These are phyloP conservation scores for Furculomyces boomerangus DNA, from an alignment of 371 early-diverging fungal genomes.

Conservation along the genomic window DNA sequence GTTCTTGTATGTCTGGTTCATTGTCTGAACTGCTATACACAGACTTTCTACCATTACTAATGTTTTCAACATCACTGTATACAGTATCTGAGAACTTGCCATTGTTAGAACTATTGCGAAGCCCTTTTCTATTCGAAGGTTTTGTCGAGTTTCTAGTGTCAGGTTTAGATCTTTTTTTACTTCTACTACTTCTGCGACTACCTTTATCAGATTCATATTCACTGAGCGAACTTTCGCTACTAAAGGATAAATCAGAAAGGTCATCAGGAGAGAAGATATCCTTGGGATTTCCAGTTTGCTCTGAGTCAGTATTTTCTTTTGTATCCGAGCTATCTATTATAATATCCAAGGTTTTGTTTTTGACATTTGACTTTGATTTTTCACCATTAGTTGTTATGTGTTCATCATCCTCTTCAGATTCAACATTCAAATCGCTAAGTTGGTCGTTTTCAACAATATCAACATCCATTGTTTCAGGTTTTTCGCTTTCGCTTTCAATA, in stretches of 20 bases:
- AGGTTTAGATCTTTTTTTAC: slow-evolving; percentile 4
- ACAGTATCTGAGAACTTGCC: too few species aligned
- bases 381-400: too few species aligned
- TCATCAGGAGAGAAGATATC: slow-evolving; percentile 9
- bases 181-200: not conserved
- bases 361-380: not conserved
- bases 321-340: not conserved
- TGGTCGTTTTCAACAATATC: not conserved
- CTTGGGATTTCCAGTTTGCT: slow-evolving; percentile 5
- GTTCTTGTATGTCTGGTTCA: not conserved
- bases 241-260: not conserved
- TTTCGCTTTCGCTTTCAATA: not conserved
- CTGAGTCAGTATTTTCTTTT: not conserved
- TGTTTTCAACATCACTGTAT: too few species aligned
- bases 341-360: not conserved
- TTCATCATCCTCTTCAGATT: not conserved
- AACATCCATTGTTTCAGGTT: not conserved
- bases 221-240: not conserved
- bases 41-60: too few species aligned
- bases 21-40: too few species aligned
- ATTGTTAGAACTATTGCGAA: too few species aligned
- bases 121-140: slow-evolving; percentile 13
- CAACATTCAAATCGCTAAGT: not conserved
- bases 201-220: not conserved
- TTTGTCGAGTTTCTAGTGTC: slow-evolving; percentile 2